Evolutionary conservation across 345 rosid genomes (phyloP), one percentile per base, ranked within the genome.

Genomic region (Toxicodendron radicans): DNA sequence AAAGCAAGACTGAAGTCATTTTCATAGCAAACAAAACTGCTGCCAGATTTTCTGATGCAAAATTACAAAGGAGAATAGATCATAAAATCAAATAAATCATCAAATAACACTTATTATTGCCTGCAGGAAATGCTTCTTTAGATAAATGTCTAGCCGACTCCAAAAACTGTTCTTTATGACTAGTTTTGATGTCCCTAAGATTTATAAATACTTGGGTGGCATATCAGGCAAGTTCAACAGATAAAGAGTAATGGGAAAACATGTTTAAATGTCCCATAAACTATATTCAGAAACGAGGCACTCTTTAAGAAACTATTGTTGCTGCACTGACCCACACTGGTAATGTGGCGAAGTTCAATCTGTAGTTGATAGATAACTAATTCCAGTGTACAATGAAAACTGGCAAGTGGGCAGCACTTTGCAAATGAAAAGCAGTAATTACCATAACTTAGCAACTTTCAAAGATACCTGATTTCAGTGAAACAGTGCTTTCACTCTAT

Each of bases 1-100:
- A 68, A 65, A 49, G 48, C 48, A 52, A 38, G 8, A 32, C 45
- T 35, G 12, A 61, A 59, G 67, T 46, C 65, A 17, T 49, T 59
- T 60, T 58, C 58, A 59, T 41, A 24, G 32, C n/a, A 24, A 18
- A 33, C 17, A 23, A 35, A 33, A 11, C 64, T 41, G 74, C 54
- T 38, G 63, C 20, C 35, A 16, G 30, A n/a, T 30, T 72, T 20
- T 38, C 27, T 24, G 49, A 63, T 1, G 23, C 21, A 20, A 27
- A 7, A 49, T 30, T 52, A 72, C 20, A 16, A 4, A 70, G 62
- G 49, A 68, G 52, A 35, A 57, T 7, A 41, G 16, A 52, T 20
- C 10, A 3, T 21, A 18, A 13, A 43, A 73, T 46, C 43, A 65
- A 64, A 54, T 65, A 58, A 24, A 65, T 41, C 4, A 43, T 7